Evolutionary conservation across 345 rosid genomes (phyloP).

Genomic region (Triadica sebifera): DNA sequence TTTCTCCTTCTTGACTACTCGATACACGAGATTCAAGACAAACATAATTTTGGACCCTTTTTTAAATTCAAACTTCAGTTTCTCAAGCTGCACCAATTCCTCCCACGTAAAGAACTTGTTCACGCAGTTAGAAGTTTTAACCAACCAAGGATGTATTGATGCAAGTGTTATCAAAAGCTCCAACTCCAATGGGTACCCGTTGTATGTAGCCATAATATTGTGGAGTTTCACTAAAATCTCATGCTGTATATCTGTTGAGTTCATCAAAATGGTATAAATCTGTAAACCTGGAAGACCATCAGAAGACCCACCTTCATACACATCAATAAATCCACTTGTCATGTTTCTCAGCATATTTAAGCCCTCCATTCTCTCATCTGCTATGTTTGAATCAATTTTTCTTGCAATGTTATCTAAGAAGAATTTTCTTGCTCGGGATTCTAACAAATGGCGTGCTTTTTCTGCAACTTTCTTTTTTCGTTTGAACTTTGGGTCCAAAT

Average conservation of each 20-base stretch:
- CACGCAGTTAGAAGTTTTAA: slow-evolving; percentile 66
- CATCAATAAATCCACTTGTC: slow-evolving; percentile 77
- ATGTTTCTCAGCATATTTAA: slow-evolving; percentile 73
- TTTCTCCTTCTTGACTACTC: slow-evolving; percentile 70
- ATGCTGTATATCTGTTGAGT: slow-evolving; percentile 67
- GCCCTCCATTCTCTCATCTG: slow-evolving; percentile 77
- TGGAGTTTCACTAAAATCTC: slow-evolving; percentile 61
- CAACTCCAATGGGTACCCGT: slow-evolving; percentile 77
- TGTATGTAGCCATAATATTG: slow-evolving; percentile 48
- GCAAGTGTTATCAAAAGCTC: slow-evolving; percentile 86
- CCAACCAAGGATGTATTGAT: slow-evolving; percentile 82
- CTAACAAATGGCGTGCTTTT: slow-evolving; percentile 68
- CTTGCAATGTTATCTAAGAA: slow-evolving; percentile 74
- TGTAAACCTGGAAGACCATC: slow-evolving; percentile 88
- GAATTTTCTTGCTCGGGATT: slow-evolving; percentile 74
- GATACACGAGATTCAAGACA: slow-evolving; percentile 76
- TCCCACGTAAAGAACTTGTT: slow-evolving; percentile 47
- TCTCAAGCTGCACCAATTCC: slow-evolving; percentile 58
- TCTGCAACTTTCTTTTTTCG: slow-evolving; percentile 34
- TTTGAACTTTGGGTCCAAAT: slow-evolving; percentile 59
- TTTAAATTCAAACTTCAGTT: slow-evolving; percentile 47
- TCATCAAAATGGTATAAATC: slow-evolving; percentile 85
- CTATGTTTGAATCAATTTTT: slow-evolving; percentile 62
- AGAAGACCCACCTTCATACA: slow-evolving; percentile 62
- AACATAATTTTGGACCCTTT: slow-evolving; percentile 92